Evolutionary conservation across 352 stramenopile species (phyloP), one percentile per base, ranked within the genome.

Genomic region (Pythium vanterpoolii): DNA sequence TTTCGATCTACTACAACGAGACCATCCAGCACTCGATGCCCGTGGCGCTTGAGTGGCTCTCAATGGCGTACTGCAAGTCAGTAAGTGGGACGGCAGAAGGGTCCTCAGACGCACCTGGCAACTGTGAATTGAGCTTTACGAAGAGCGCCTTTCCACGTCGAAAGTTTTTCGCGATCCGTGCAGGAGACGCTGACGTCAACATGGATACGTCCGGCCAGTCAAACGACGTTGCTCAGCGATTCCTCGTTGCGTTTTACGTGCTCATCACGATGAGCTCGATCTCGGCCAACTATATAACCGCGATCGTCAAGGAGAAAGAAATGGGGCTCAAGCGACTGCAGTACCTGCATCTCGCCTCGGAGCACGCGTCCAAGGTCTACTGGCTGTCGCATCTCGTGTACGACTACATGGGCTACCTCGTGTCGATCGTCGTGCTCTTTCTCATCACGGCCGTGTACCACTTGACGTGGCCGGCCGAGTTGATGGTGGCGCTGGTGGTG

Each of bases 171-270:
- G 45, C 24, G 9, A 26, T 16, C 27, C 46, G 43, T 0, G 33
- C 24, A 2, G 52, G 64, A 67, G 33, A 9, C 14, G 23, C 42
- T 11, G 26, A 30, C 3, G 18, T 64, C 10, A 36, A 60, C n/a
- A 16, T 54, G 4, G 33, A 11, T 7, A 5, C 34, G 7, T 28
- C 43, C 7, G 24, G 40, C n/a, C 34, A 31, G 33, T 38, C 43
- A 39, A 73, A 53, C 66, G 82, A 24, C 21, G 54, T 79, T 18
- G 54, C 73, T 11, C 68, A 45, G 86, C 99, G 80, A 72, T 98
- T 90, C 70, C 96, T 67, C 95, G 96, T 90, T 57, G 97, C 56
- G 53, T 96, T 79, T 77, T 99, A 85, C 62, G 61, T 82, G 27
- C 72, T 89, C 21, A 50, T 89, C 39, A 86, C 73, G 9, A 60